These are phyloP conservation scores for Leucocoprinus sp. DNA, from an alignment of 768 basidiomycete species.

Conservation along the genomic window DNA sequence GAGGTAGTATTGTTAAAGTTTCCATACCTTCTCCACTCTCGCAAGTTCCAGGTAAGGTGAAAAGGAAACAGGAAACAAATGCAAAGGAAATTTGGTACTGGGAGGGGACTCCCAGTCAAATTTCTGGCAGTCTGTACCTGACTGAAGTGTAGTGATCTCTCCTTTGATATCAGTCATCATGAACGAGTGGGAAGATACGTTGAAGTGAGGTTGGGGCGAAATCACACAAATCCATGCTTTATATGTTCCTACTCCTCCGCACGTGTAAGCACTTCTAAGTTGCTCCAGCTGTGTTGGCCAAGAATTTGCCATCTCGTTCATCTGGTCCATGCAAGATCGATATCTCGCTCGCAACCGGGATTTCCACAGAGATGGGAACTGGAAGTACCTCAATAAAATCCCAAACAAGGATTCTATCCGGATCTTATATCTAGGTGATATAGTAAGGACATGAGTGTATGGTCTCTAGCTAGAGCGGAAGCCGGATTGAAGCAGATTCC, in stretches of 20 bases:
- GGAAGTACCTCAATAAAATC: constrained; percentile 5
- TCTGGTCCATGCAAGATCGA: not conserved
- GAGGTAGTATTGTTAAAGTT: not conserved
- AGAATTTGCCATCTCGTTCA: constrained; percentile 1
- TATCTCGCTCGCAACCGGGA: constrained; percentile 6
- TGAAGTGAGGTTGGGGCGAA: constrained; percentile 7
- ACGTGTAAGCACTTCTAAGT: constrained; percentile 10
- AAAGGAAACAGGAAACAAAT: constrained; percentile 19
- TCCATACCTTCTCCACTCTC: constrained; percentile 39
- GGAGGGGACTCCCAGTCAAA: constrained; percentile 8
- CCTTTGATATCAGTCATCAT: constrained; percentile 13
- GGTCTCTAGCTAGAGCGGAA: too few species aligned
- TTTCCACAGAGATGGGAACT: not conserved
- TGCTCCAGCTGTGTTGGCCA: constrained; percentile 2
- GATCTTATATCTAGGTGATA: too few species aligned
- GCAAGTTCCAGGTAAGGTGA: constrained; percentile 42
- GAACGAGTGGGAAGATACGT: not conserved
- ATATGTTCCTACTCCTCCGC: constrained; percentile 14
- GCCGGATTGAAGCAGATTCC: too few species aligned
- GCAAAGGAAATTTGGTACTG: constrained; percentile 29
- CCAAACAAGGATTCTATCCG: too few species aligned
- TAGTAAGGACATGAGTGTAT: too few species aligned
- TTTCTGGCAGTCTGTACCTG: constrained; percentile 11
- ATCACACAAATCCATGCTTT: constrained; percentile 10
- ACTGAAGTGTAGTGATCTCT: constrained; percentile 21